phyloP scores from a whole-genome alignment of 1,284 basidiomycete genomes.

The Leccinum pachyderme region DNA sequence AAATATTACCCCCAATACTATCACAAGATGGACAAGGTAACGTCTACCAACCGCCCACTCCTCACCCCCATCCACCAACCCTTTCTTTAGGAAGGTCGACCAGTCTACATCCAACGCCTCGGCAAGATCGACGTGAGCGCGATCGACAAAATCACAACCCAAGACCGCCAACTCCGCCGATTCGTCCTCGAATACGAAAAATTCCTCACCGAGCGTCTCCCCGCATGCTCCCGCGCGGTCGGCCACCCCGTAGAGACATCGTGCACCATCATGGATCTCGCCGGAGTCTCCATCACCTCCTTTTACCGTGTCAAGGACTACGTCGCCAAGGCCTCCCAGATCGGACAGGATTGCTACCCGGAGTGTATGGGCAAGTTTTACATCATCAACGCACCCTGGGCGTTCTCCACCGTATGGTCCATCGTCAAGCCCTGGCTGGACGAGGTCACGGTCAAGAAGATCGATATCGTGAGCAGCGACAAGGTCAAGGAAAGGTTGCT shows the following conservation, averaged over 20 bases:
- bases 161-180: conserved; percentile 86
- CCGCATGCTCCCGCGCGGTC: conserved; percentile 71
- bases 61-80: neutral
- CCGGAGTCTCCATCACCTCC: conserved; percentile 76
- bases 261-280: conserved; percentile 96
- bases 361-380: conserved; percentile 97
- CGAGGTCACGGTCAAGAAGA: conserved; percentile 92
- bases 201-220: conserved; percentile 77
- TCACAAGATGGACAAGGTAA: conserved; percentile 92
- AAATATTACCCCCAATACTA: conserved; percentile 97
- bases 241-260: conserved; percentile 96
- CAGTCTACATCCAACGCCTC: conserved; percentile 93
- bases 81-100: conserved; percentile 78
- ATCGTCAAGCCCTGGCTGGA: conserved; percentile 95
- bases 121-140: conserved; percentile 87
- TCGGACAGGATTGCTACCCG: conserved; percentile 92
- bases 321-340: conserved; percentile 73
- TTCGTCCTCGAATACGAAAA: conserved; percentile 96
- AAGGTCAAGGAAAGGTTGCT: conserved; percentile 70
- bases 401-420: conserved; percentile 87
- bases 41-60: conserved; percentile 11
- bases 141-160: conserved; percentile 79
- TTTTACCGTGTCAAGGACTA: conserved; percentile 96
- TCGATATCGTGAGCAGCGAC: conserved; percentile 71
- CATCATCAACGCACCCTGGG: conserved; percentile 94